Evolutionary conservation across 768 basidiomycete genomes (phyloP), one percentile per base, ranked within the genome.

Genomic region (Mycena indigotica): DNA sequence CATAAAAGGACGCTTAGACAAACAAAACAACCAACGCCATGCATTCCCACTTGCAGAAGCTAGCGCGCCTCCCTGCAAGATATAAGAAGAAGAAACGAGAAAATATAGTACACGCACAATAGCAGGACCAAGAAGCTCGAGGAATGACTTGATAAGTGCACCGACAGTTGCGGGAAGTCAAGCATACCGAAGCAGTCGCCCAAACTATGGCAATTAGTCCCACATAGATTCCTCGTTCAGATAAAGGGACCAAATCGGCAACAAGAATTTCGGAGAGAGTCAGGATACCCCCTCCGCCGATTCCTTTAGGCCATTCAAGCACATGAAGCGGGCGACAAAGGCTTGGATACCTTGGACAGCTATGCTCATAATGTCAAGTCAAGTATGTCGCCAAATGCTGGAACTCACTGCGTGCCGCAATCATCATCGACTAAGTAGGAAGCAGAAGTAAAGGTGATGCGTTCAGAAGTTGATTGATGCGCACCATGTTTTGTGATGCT

Each of bases 171-270:
- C 21, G 29, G 23, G 17, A 24, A 28, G 13, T 12, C 32, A 25
- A 56, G 25, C 57, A 29, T 24, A 62, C 64, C 15, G 71, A 74
- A 21, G 71, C 74, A 2, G 72, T 52, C 26, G 66, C 65, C 70
- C 72, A 77, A 5, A 55, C 52, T 52, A 63, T 44, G 12, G 60
- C 70, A 16, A 73, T 29, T 5, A 76, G 48, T 16, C 70, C 71
- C 0, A 67, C 57, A 39, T 72, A 77, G 6, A 63, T 39, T 4
- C 77, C 78, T 6, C 79, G 73, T 50, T 78, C 74, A 17, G 68
- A 62, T 6, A 80, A 69, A 15, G 79, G 69, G 5, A 79, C 73
- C 1, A 80, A 63, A 61, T 80, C 77, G 19, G 74, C 69, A 1
- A 75, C 59, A 46, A 79, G 64, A 52, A 79, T 75, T 38, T 75